phyloP scores from a whole-genome alignment of 176 grass and related monocot genomes.

The Miscanthus lutarioriparius region DNA sequence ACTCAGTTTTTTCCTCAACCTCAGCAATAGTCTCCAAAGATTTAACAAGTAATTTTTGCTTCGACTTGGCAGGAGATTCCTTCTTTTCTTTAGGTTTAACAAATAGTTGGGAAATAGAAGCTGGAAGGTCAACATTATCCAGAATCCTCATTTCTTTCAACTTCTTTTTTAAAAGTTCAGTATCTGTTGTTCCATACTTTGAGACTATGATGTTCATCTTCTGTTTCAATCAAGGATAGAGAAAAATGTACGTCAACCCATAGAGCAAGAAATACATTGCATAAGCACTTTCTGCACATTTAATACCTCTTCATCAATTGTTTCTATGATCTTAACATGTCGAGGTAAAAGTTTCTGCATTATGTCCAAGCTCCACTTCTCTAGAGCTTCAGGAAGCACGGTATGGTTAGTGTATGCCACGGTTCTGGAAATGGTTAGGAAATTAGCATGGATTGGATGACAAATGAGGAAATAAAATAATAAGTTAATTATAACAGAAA shows the following conservation, averaged over 20 bases:
- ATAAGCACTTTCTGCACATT: slow-evolving; percentile 21
- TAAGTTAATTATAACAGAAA: background rate
- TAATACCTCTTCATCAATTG: slow-evolving; percentile 82
- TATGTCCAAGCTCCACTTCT: slow-evolving; percentile 98
- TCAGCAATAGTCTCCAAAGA: slow-evolving; percentile 47
- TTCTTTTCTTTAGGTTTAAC: slow-evolving; percentile 74
- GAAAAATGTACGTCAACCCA: slow-evolving; percentile 32
- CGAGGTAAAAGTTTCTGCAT: slow-evolving; percentile 98
- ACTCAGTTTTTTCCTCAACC: slow-evolving; percentile 40
- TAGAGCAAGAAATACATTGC: slow-evolving; percentile 13
- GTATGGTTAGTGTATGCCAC: slow-evolving; percentile 98
- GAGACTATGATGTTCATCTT: slow-evolving; percentile 72
- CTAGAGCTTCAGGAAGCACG: slow-evolving; percentile 97
- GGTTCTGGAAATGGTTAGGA: slow-evolving; percentile 53
- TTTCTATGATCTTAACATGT: slow-evolving; percentile 99
- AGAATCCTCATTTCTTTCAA: slow-evolving; percentile 95
- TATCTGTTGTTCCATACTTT: slow-evolving; percentile 70
- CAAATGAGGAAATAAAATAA: slow-evolving; percentile 20
- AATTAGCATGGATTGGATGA: slow-evolving; percentile 25
- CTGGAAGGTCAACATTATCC: slow-evolving; percentile 86
- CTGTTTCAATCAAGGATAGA: slow-evolving; percentile 54
- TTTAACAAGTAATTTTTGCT: slow-evolving; percentile 41
- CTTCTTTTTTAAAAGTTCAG: slow-evolving; percentile 75
- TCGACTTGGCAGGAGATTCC: slow-evolving; percentile 43
- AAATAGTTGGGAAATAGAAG: slow-evolving; percentile 72